Evolutionary conservation across 2,329 filamentous ascomycete species (phyloP).

Genomic region (Microdochium trichocladiopsis): DNA sequence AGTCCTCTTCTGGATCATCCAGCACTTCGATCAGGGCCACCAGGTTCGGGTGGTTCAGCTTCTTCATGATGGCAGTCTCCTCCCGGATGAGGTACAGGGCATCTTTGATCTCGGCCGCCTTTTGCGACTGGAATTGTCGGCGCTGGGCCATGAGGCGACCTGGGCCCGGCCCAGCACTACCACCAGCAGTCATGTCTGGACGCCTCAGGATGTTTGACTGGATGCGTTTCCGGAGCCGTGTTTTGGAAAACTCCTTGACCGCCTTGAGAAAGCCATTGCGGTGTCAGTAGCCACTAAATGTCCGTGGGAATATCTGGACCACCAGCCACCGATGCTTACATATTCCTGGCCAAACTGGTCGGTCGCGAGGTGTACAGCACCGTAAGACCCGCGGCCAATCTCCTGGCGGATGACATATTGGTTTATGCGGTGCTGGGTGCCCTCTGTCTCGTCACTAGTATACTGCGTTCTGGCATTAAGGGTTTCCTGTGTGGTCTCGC

Average conservation of each 20-base stretch:
- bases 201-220: conserved; percentile 75
- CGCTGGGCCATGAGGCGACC: conserved; percentile 16
- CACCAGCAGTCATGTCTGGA: conserved; percentile 29
- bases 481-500: conserved; percentile 59
- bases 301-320: neutral
- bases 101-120: conserved; percentile 56
- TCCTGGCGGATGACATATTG: conserved; percentile 92
- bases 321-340: conserved; percentile 45
- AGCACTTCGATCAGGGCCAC: conserved; percentile 89
- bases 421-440: conserved; percentile 82
- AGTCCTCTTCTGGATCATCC: conserved; percentile 92
- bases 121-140: conserved; percentile 27
- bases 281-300: neutral
- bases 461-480: conserved; percentile 85
- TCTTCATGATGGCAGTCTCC: conserved; percentile 99
- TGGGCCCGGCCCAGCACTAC: conserved; percentile 28
- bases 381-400: conserved; percentile 94
- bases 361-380: conserved; percentile 80
- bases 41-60: conserved; percentile 90
- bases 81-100: conserved; percentile 84
- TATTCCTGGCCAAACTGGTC: conserved; percentile 92
- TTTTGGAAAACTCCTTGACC: conserved; percentile 96
- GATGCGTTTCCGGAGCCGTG: conserved; percentile 77
- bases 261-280: conserved; percentile 48
- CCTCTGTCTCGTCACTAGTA: conserved; percentile 76